phyloP scores from a whole-genome alignment of 768 basidiomycete genomes.

The Tylopilus felleus region DNA sequence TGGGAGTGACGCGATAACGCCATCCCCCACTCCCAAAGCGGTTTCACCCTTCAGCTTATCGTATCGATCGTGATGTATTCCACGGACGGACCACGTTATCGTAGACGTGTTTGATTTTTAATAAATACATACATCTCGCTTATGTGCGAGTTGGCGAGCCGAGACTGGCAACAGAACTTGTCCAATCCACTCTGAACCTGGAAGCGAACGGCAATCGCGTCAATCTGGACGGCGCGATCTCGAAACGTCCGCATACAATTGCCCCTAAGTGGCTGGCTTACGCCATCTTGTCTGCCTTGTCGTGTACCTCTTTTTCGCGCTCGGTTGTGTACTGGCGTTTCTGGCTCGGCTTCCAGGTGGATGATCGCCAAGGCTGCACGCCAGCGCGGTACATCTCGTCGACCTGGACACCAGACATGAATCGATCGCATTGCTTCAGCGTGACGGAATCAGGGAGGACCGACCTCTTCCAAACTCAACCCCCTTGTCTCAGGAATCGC shows the following conservation, averaged over 20 bases:
- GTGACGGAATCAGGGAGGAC: background rate
- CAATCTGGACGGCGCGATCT: no score
- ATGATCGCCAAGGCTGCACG: conserved; percentile 62
- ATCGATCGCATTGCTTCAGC: background rate
- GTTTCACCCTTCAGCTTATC: conserved; percentile 9
- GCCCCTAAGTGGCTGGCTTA: background rate
- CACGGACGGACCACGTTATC: background rate
- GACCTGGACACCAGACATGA: conserved; percentile 39
- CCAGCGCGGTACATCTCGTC: conserved; percentile 69
- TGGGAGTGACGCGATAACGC: conserved; percentile 45
- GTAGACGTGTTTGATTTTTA: background rate
- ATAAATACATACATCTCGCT: background rate
- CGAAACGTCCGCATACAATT: background rate
- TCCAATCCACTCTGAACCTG: background rate
- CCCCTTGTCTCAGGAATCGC: conserved; percentile 82
- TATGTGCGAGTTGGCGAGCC: background rate
- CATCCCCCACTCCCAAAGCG: conserved; percentile 37
- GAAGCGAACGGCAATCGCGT: background rate
- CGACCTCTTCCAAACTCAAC: conserved; percentile 66
- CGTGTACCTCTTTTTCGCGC: background rate
- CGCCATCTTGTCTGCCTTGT: background rate
- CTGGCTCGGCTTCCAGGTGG: conserved; percentile 49
- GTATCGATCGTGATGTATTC: conserved; percentile 7
- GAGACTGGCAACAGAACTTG: no score
- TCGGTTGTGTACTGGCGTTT: conserved; percentile 26